phyloP scores from a whole-genome alignment of 441 rosid genomes.

The Kokia cookei region DNA sequence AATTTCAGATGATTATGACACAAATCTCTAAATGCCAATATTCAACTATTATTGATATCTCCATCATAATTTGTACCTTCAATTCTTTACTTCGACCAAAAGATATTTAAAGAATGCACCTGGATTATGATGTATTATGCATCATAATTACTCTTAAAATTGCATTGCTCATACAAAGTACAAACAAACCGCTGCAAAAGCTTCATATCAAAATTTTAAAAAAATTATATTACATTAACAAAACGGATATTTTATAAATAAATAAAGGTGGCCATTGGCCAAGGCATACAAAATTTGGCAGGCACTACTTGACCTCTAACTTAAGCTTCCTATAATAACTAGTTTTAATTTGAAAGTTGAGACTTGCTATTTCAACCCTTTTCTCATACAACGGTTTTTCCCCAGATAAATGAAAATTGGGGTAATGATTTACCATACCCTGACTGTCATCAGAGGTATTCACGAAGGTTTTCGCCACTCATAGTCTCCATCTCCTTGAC shows the following conservation, averaged over 20 bases:
- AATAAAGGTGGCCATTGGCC: not conserved
- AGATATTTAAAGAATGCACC: not conserved
- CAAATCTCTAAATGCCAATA: too few species aligned
- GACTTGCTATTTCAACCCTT: not conserved
- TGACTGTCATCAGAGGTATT: constrained; percentile 47
- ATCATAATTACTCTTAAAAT: not conserved
- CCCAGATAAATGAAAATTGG: not conserved
- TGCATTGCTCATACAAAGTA: not conserved
- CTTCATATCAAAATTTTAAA: not conserved
- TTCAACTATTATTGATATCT: not conserved
- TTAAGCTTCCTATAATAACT: not conserved
- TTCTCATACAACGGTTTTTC: not conserved
- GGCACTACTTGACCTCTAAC: not conserved
- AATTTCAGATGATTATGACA: not conserved
- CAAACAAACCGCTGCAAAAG: not conserved
- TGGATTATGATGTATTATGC: not conserved
- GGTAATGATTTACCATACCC: not conserved
- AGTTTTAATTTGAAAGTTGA: not conserved
- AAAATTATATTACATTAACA: not conserved
- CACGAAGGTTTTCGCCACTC: constrained; percentile 80
- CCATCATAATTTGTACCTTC: too few species aligned
- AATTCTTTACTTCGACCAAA: not conserved
- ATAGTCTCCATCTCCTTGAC: constrained; percentile 83
- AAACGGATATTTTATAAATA: too few species aligned
- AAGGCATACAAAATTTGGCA: not conserved